Evolutionary conservation across 108 stramenopile species (phyloP).

Genomic region (Tribonema minus): DNA sequence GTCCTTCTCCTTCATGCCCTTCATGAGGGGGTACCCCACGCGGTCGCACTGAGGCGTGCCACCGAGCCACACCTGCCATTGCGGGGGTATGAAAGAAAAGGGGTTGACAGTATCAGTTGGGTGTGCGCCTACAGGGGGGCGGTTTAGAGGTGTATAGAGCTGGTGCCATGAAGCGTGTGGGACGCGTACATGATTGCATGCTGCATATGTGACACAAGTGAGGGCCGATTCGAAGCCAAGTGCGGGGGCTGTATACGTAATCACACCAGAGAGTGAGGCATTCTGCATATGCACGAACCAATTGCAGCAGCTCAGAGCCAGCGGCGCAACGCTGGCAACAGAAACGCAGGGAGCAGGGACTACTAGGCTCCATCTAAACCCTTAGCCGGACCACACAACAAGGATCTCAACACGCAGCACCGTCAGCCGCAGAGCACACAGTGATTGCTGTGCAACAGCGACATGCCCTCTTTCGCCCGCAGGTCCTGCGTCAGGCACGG

Average conservation of each 20-base stretch:
- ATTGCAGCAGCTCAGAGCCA: too few relatives aligned
- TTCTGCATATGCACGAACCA: too few relatives aligned
- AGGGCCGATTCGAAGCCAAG: background rate
- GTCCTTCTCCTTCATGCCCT: conserved; percentile 72
- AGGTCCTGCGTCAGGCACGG: conserved; percentile 75
- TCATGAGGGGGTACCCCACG: conserved; percentile 80
- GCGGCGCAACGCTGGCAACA: too few relatives aligned
- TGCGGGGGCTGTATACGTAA: too few relatives aligned
- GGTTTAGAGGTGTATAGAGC: background rate
- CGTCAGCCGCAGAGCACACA: background rate
- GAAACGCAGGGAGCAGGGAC: too few relatives aligned
- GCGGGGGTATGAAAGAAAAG: background rate
- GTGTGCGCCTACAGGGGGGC: background rate
- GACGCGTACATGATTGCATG: background rate
- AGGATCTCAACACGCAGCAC: background rate
- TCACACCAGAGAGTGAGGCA: too few relatives aligned
- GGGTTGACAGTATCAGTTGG: background rate
- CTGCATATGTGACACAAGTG: background rate
- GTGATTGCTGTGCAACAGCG: background rate
- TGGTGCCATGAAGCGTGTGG: background rate
- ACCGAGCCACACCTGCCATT: conserved; percentile 74
- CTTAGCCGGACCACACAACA: background rate
- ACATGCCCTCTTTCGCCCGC: conserved; percentile 56
- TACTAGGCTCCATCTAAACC: too few relatives aligned
- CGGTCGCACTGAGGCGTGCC: conserved; percentile 85